Evolutionary conservation across 192 early-diverging fungal species (phyloP), one percentile per base, ranked within the genome.

Genomic region (Umbelopsis isabellina): DNA sequence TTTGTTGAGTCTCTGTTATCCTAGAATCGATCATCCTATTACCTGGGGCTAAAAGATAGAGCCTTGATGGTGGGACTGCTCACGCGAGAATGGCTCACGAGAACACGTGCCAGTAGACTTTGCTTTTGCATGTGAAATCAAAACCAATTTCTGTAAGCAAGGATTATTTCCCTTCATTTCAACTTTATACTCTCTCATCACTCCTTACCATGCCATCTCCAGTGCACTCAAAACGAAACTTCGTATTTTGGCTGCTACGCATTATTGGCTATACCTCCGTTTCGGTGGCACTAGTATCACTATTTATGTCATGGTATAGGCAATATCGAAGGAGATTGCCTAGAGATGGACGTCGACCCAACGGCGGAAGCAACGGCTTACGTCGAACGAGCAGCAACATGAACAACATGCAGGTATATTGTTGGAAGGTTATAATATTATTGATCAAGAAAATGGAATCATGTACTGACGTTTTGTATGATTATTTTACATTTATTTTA

Each of bases 211-310:
- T 68, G 67, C 48, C 49, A 51, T 13, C 67, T 35, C 30, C 47
- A 25, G 49, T 1, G 13, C 67, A 44, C 25, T 61, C 55, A 61
- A 27, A 33, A 22, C 46, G 65, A 25, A 45, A 7, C 33, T 50
- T 73, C 45, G 49, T 72, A 21, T 11, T 49, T 18, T 78, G 76
- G 76, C 15, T 78, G 16, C 23, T 78, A 35, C 71, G 68, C n/a
- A 15, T 78, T n/a, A 46, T 71, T 22, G 76, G 76, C n/a, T 65
- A 46, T 21, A 66, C 76, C 22, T 78, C 76, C 16, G 50, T 78
- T 15, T 70, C 75, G 27, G 35, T 65, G 30, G 72, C 68, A 15
- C 11, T 78, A 16, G 37, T 78, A 18, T 37, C 65, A 27, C 30
- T 78, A 9, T 58, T 35, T n/a, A 33, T 69, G 20, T 74, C 68